These are phyloP conservation scores for Entomortierella beljakovae DNA, from an alignment of 192 early-diverging fungal genomes.

Conservation along the genomic window DNA sequence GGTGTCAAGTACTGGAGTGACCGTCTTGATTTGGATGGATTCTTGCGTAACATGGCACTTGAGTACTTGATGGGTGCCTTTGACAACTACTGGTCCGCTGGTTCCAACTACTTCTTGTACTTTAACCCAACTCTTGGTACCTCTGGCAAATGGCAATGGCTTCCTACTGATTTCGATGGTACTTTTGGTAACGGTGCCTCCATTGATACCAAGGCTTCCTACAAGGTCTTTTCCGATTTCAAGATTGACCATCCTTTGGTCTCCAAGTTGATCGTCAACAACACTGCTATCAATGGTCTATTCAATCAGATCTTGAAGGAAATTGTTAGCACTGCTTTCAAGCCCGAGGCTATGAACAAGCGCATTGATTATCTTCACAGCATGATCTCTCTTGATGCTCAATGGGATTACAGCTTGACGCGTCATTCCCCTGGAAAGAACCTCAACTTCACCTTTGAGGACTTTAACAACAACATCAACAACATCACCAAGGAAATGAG, in stretches of 20 bases:
- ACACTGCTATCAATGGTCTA: slow-evolving; percentile 31
- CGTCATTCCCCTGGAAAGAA: slow-evolving; percentile 38
- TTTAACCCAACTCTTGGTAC: slow-evolving; percentile 45
- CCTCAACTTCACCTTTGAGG: slow-evolving; percentile 34
- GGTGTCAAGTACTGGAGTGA: slow-evolving; percentile 39
- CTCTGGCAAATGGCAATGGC: slow-evolving; percentile 47
- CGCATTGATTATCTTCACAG: slow-evolving; percentile 50
- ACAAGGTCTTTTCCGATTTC: slow-evolving; percentile 40
- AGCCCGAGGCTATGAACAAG: slow-evolving; percentile 44
- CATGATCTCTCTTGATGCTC: slow-evolving; percentile 53
- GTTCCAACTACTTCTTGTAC: slow-evolving; percentile 61
- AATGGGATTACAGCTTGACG: slow-evolving; percentile 50
- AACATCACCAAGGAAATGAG: slow-evolving; percentile 48
- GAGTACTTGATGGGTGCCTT: slow-evolving; percentile 61
- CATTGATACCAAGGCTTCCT: slow-evolving; percentile 32
- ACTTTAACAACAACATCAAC: slow-evolving; percentile 49
- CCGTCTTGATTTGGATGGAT: slow-evolving; percentile 56
- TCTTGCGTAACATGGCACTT: slow-evolving; percentile 62
- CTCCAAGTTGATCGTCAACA: slow-evolving; percentile 54
- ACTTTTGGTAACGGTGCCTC: slow-evolving; percentile 58
- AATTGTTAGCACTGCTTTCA: slow-evolving; percentile 46
- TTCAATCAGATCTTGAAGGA: slow-evolving; percentile 46
- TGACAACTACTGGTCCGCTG: slow-evolving; percentile 63
- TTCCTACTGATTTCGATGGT: slow-evolving; percentile 62
- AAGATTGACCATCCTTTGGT: slow-evolving; percentile 47